Base-by-base conservation (phyloP, 495 filamentous ascomycete genomes). In the Daldinia childiae region DNA sequence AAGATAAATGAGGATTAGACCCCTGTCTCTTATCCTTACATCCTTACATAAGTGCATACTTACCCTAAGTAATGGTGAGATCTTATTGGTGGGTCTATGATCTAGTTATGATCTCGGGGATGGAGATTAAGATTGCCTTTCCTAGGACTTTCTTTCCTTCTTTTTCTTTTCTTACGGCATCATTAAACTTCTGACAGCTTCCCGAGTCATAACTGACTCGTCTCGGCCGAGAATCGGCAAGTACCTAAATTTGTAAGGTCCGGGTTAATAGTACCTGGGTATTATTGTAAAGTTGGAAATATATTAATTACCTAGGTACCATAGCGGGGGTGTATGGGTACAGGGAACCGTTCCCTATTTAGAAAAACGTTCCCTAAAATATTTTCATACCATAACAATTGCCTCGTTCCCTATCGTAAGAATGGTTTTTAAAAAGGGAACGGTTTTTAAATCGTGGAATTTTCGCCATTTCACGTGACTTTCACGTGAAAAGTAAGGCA, bases 71-170 rank as follows among this genome's bases (percentile, higher is more conserved):
- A 17, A 17, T n/a, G 8, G 12, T 39, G 30, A 41, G 50, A 66
- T 66, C 51, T 24, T 51, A 62, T 71, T 71, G 68, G 68, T 58
- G 62, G 67, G 48, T 58, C 62, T 24, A 71, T 57, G 68, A 71
- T 62, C 62, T 57, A 64, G 50, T 41, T 61, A 61, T 71, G 68
- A 71, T 71, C 68, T 66, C 14, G 62, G 64, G 50, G 30, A 62
- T 55, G 55, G 55, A 29, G 55, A 60, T 61, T 29, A 17, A 64
- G 51, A 43, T 63, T 26, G 26, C 9, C 43, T 29, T 54, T 34
- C 51, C 51, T 3, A 24, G 27, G 29, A 4, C 11, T 29, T 29
- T 36, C 34, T 14, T 36, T 36, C 34, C 12, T 30, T 29, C 12
- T 14, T 26, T 29, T 52, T 27, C 8, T 27, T n/a, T 26, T n/a